A percentile compares a stretch with the other conserved stretches of the same genome.
Conservation (phyloP, 2,329 filamentous ascomycete genomes). For the Xylariaceae sp. region DNA sequence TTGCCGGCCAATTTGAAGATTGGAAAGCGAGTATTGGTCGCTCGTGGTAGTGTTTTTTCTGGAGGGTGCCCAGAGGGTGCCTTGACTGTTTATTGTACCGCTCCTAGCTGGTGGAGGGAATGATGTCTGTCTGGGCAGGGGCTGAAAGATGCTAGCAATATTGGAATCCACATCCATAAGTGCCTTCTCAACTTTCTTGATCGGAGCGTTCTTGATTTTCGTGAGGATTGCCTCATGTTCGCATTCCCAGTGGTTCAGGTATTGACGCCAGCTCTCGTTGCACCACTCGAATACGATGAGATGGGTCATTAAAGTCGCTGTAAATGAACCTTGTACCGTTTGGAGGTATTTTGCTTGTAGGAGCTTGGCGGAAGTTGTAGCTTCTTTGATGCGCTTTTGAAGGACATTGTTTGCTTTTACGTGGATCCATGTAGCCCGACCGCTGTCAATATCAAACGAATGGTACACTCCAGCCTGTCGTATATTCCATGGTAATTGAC, state of each 20-base stretch:
- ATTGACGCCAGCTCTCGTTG: slow-evolving; percentile 10
- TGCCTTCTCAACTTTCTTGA: not conserved
- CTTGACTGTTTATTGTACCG: too few relatives aligned
- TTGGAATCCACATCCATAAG: not conserved
- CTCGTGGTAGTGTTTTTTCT: too few relatives aligned
- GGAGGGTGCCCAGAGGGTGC: too few relatives aligned
- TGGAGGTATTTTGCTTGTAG: not conserved
- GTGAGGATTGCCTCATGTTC: not conserved
- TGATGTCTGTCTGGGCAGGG: too few relatives aligned
- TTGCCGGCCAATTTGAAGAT: not conserved
- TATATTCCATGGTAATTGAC: slow-evolving; percentile 13
- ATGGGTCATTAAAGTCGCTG: not conserved
- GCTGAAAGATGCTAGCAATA: not conserved
- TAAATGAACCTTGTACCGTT: slow-evolving; percentile 1
- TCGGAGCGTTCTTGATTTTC: not conserved
- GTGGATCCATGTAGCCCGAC: slow-evolving; percentile 16
- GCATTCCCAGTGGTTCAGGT: slow-evolving; percentile 11
- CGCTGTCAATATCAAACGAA: slow-evolving; percentile 9
- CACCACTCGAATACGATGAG: slow-evolving; percentile 21
- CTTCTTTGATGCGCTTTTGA: slow-evolving; percentile 3
- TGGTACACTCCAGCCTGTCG: slow-evolving; percentile 19
- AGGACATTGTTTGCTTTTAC: slow-evolving; percentile 10
- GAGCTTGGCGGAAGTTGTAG: not conserved
- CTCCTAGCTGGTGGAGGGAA: too few relatives aligned
- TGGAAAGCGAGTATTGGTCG: too few relatives aligned